Base-by-base conservation (phyloP, 129 eudicot genomes). In the Centaurea solstitialis region DNA sequence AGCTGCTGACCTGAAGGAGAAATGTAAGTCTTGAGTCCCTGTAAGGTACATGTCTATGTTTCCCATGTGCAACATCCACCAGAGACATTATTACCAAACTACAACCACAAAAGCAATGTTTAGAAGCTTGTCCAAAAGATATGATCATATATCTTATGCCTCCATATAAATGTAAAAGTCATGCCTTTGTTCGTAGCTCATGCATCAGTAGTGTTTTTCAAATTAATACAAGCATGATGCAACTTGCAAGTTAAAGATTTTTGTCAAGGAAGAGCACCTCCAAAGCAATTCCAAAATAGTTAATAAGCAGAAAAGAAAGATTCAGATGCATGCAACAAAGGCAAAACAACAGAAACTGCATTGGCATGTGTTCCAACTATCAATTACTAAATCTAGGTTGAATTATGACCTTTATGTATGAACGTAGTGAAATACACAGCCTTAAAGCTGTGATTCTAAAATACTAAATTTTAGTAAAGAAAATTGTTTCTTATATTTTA, bases 71-170 rank as follows among this genome's bases (percentile, higher is more conserved):
- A 73, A 93, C 83, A 85, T 93, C 98, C 73, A 91, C 98, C 80
- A 93, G 82, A 79, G 97, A 91, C 98, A 93, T 93, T 81, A 93
- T 93, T 70, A 93, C 98, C 85, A 91, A 76, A 80, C 98, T 93
- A 76, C 85, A 88, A 39, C 23, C 79, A 87, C n/a, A 80, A 23
- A 73, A 80, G 30, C 7, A 39, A 24, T 64, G 72, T 45, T 66
- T 70, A 41, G 53, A 43, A 50, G 9, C 68, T 50, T n/a, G 47
- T 68, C 81, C 61, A 43, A 67, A 79, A 65, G 43, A 20, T 76
- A 30, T 64, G 72, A 26, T 7, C 76, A 78, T 47, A 13, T 9
- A 37, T 41, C 53, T 1, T 45, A 68, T 50, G 62, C 77, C 76
- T 37, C 76, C 76, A 67, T 78, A 67, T 11, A 17, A 65, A 61